These are phyloP conservation scores for Beta lomatogona DNA, from an alignment of 179 eudicot species.

Conservation along the genomic window DNA sequence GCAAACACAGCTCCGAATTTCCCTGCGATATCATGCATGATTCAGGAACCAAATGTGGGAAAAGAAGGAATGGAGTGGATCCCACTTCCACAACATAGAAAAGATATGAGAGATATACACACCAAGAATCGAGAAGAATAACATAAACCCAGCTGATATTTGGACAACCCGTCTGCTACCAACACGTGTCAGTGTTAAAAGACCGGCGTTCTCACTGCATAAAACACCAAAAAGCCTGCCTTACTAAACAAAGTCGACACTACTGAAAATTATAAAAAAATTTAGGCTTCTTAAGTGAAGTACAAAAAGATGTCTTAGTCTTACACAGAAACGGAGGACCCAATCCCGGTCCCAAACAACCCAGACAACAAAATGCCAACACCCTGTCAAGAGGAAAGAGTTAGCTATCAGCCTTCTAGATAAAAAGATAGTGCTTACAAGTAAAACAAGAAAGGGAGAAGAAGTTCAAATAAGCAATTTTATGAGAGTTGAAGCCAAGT, in stretches of 20 bases:
- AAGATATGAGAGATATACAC: slow-evolving; percentile 1
- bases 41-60: not conserved
- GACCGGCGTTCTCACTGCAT: slow-evolving; percentile 92
- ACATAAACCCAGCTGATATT: slow-evolving; percentile 89
- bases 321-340: slow-evolving; percentile 83
- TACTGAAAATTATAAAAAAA: not conserved
- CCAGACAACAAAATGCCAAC: slow-evolving; percentile 77
- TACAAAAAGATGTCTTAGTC: slow-evolving; percentile 18
- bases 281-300: not conserved
- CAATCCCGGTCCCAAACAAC: slow-evolving; percentile 77
- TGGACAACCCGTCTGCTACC: slow-evolving; percentile 92
- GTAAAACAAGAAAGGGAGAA: not conserved
- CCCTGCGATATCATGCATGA: slow-evolving; percentile 40
- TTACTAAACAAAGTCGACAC: not conserved
- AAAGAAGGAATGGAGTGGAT: not conserved
- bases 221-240: not conserved
- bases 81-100: not conserved
- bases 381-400: slow-evolving; percentile 32
- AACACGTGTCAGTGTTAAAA: slow-evolving; percentile 73
- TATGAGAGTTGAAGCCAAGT: not conserved
- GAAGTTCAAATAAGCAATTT: not conserved
- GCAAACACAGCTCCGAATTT: slow-evolving; percentile 95
- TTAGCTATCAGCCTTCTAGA: not conserved
- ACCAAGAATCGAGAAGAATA: slow-evolving; percentile 92
- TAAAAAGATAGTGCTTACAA: not conserved